Evolutionary conservation across 2,329 filamentous ascomycete species (phyloP), one percentile per base, ranked within the genome.

Genomic region (Aspergillus sclerotialis): DNA sequence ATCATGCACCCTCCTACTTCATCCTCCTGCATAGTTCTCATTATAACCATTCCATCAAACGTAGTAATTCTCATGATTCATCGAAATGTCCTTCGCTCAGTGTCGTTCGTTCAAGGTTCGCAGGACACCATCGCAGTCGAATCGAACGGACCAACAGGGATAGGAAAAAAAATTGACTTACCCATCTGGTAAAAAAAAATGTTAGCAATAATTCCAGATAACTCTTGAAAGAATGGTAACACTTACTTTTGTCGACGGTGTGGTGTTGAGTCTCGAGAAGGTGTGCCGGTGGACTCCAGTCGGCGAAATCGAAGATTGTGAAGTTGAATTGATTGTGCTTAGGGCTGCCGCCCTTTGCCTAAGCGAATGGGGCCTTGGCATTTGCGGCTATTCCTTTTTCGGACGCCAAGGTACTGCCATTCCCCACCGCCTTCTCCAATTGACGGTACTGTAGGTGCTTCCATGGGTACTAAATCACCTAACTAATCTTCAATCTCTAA

Each of bases 181-280:
- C 76, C 75, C 76, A 80, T 80, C 75, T 79, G 56, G 45, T 52
- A 41, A 42, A 38, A 45, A 31, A 35, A n/a, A n/a, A 45, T 49
- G 50, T 57, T 48, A 55, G 54, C 46, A 49, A 44, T 28, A 32
- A 44, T 37, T 36, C 43, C 25, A 32, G 28, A 14, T 37, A 38
- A 39, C 39, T 38, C 38, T 37, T 32, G 29, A 38, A 27, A 33
- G 15, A 21, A 52, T 30, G 36, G 33, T 34, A 32, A 21, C 39
- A 44, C 49, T 67, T 60, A 76, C 72, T 69, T 68, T 76, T 65
- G 66, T 60, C 55, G 59, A 63, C 65, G 65, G 63, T 68, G 65
- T 65, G 65, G 67, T 67, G 61, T 56, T 60, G 56, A 56, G 53
- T 58, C 48, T 49, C 52, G 42, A 52, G 51, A 50, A 48, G 49